Evolutionary conservation across 495 filamentous ascomycete genomes (phyloP).

Genomic region (Halenospora varia): DNA sequence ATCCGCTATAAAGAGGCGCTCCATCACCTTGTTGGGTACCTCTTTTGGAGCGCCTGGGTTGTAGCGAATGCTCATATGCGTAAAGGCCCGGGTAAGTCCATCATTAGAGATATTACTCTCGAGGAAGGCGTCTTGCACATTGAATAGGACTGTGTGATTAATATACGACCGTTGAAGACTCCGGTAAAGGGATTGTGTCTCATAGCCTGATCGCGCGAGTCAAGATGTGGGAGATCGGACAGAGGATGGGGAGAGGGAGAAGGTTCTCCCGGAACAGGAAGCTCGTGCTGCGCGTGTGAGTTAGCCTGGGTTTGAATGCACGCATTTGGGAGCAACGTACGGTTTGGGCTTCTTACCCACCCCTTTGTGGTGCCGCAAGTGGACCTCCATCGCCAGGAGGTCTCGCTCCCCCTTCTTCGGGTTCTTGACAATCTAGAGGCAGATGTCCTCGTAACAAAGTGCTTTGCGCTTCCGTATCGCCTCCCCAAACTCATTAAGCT

Average conservation of each 20-base stretch:
- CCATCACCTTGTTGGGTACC: constrained; percentile 9
- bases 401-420: constrained; percentile 23
- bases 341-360: constrained; percentile 30
- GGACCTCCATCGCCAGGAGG: constrained; percentile 25
- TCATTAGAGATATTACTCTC: constrained; percentile 16
- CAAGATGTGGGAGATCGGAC: constrained; percentile 23
- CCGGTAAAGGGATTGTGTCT: constrained; percentile 8
- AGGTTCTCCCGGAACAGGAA: constrained; percentile 23
- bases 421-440: constrained; percentile 26
- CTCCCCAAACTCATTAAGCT: constrained; percentile 10
- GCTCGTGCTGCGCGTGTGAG: constrained; percentile 19
- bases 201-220: constrained; percentile 12
- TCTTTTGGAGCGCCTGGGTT: constrained; percentile 14
- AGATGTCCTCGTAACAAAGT: constrained; percentile 28
- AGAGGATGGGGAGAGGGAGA: constrained; percentile 22
- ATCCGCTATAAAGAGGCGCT: constrained; percentile 9
- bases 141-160: constrained; percentile 9
- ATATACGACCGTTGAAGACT: constrained; percentile 12
- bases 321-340: constrained; percentile 21
- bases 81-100: constrained; percentile 24
- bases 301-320: constrained; percentile 3
- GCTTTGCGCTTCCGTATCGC: constrained; percentile 17
- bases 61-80: constrained; percentile 23
- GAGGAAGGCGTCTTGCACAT: constrained; percentile 18
- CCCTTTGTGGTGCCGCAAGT: constrained; percentile 27